Evolutionary conservation across 257 asterid species (phyloP), one percentile per base, ranked within the genome.

Genomic region (Nicotiana undulata): DNA sequence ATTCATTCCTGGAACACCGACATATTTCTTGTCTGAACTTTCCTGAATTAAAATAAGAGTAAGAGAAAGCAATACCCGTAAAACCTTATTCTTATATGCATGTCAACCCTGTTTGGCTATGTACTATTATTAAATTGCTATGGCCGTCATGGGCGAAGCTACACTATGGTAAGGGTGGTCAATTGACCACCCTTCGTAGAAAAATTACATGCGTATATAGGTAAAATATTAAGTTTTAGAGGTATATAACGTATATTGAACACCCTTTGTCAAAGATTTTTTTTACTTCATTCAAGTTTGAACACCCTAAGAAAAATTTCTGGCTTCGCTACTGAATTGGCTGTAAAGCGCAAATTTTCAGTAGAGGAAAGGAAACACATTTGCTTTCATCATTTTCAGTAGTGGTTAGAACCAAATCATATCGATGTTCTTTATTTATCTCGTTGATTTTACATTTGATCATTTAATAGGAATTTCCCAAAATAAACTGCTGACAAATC

Each of bases 1-100:
- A 88, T 92, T 94, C 98, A 94, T 94, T 83, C 98, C 98, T 29
- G 98, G 97, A 56, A 93, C 82, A 61, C 98, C 98, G 49, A 93
- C 95, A 86, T 90, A 93, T 86, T 88, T 94, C 89, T 86, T 86
- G 81, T 66, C 83, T 86, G 80, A 78, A 84, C 82, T 93, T 81
- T 91, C 96, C 98, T 94, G 87, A 61, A 87, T 75, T 63, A 28
- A 82, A 85, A 28, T 26, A 77, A 79, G 83, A 59, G 76, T 79
- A 82, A 85, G 82, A 80, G 78, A 78, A 49, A 72, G 5, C 13
- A 74, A 7, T 77, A 49, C 24, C 40, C 24, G 24, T 49, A 72
- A 72, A 24, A 24, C 4, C 61, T 22, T n/a, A 72, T 70, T 72
- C 24, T 52, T 72, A 72, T 49, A 49, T 15, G 40, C 16, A 46